Evolutionary conservation across 2,329 filamentous ascomycete genomes (phyloP).

Genomic region (Pseudogymnoascus sp.): DNA sequence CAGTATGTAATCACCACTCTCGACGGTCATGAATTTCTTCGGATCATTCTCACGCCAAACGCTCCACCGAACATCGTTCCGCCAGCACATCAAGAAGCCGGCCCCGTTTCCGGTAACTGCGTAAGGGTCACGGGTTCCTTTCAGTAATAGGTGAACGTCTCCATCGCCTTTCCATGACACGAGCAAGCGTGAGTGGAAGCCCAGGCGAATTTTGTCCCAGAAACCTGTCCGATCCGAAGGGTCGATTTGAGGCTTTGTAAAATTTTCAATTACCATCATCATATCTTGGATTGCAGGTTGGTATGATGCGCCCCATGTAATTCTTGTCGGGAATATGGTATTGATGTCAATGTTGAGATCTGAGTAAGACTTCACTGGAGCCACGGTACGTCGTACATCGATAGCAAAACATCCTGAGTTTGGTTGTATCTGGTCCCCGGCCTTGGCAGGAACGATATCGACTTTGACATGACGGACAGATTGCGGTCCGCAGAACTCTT

Average conservation of each 20-base stretch:
- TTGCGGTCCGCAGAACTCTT: conserved; percentile 77
- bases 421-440: conserved; percentile 44
- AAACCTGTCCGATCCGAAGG: conserved; percentile 91
- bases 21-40: conserved; percentile 88
- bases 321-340: conserved; percentile 80
- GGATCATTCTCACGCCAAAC: conserved; percentile 81
- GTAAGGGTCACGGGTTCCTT: conserved; percentile 89
- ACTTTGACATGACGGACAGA: conserved; percentile 75
- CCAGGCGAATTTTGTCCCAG: conserved; percentile 96
- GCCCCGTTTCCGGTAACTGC: conserved; percentile 85
- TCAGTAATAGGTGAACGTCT: conserved; percentile 87
- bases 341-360: conserved; percentile 90
- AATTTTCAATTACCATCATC: conserved; percentile 98
- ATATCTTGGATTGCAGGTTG: conserved; percentile 98
- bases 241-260: conserved; percentile 92
- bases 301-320: conserved; percentile 96
- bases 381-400: conserved; percentile 82
- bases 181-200: conserved; percentile 84
- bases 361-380: conserved; percentile 93
- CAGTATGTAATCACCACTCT: conserved; percentile 89
- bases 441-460: conserved; percentile 68
- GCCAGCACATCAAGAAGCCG: conserved; percentile 98
- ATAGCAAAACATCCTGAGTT: conserved; percentile 65
- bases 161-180: conserved; percentile 93
- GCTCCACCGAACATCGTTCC: conserved; percentile 82